These are phyloP conservation scores for Xylariaceae sp. DNA, from an alignment of 2,329 filamentous ascomycete species.

Conservation along the genomic window DNA sequence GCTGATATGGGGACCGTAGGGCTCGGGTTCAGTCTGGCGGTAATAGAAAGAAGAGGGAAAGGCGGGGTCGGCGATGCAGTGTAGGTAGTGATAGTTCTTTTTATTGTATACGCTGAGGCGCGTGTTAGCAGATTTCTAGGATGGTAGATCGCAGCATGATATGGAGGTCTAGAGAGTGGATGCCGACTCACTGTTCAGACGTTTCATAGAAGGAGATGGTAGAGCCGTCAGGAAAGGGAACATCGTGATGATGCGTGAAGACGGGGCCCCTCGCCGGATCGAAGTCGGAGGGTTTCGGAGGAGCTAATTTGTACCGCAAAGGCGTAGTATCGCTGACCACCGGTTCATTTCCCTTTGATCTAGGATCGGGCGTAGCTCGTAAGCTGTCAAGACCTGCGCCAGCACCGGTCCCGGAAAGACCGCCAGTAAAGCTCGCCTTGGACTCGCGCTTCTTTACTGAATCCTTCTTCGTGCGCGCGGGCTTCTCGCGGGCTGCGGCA, in stretches of 20 bases:
- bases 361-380: conserved; percentile 56
- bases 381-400: conserved; percentile 44
- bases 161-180: neutral
- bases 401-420: neutral
- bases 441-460: conserved; percentile 65
- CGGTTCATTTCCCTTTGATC: conserved; percentile 39
- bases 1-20: conserved; percentile 79
- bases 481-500: conserved; percentile 45
- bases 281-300: conserved; percentile 59
- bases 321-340: conserved; percentile 47
- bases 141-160: neutral
- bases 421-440: conserved; percentile 38
- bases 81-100: conserved; percentile 79
- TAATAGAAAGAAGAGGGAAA: conserved; percentile 88
- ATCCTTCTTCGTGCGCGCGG: conserved; percentile 58
- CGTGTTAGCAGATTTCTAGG: conserved; percentile 7
- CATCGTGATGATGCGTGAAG: conserved; percentile 53
- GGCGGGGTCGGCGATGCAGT: conserved; percentile 82
- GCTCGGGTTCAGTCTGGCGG: conserved; percentile 79
- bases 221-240: conserved; percentile 46
- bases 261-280: conserved; percentile 55
- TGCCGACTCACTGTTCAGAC: conserved; percentile 55
- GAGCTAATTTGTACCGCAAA: conserved; percentile 60
- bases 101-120: conserved; percentile 55
- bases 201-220: conserved; percentile 58